Evolutionary conservation across 495 filamentous ascomycete species (phyloP).

Genomic region (Neurospora pannonica): DNA sequence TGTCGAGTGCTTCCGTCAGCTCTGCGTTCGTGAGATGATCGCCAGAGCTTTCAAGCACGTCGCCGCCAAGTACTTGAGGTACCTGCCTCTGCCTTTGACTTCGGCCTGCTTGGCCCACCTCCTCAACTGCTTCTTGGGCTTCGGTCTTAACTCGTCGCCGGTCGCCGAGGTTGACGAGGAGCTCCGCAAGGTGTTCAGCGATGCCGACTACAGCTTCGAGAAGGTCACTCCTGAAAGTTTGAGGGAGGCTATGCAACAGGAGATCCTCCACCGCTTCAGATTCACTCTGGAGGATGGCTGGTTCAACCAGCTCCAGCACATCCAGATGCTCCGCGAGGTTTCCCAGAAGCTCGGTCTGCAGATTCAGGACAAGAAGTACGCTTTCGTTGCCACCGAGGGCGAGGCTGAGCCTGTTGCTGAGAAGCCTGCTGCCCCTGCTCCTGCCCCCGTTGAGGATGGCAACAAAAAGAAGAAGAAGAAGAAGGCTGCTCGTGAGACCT

Average conservation of each 20-base stretch:
- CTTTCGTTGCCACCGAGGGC: constrained; percentile 43
- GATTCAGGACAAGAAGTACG: constrained; percentile 71
- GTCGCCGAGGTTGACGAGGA: constrained; percentile 65
- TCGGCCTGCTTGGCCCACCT: constrained; percentile 74
- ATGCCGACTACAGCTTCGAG: constrained; percentile 75
- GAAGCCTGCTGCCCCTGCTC: constrained; percentile 16
- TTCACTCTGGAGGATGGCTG: constrained; percentile 62
- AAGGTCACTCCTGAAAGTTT: constrained; percentile 64
- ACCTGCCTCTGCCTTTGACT: constrained; percentile 68
- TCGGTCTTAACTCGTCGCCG: constrained; percentile 65
- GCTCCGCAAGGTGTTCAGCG: constrained; percentile 63
- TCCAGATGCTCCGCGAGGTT: constrained; percentile 84
- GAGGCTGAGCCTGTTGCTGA: constrained; percentile 17
- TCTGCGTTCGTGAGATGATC: constrained; percentile 88
- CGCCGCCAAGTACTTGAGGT: constrained; percentile 65
- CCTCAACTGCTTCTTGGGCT: constrained; percentile 87
- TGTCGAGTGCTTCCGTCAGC: constrained; percentile 61
- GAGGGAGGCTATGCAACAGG: constrained; percentile 56
- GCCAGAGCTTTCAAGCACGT: constrained; percentile 90
- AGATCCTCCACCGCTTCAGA: constrained; percentile 65
- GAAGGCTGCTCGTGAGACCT: constrained; percentile 50
- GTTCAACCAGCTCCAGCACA: constrained; percentile 52
- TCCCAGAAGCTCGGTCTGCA: constrained; percentile 88
- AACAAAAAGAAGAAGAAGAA: constrained; percentile 60
- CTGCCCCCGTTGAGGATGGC: constrained; percentile 15